These are phyloP conservation scores for Botrytis sinoallii DNA, from an alignment of 2,329 filamentous ascomycete species.

Conservation along the genomic window DNA sequence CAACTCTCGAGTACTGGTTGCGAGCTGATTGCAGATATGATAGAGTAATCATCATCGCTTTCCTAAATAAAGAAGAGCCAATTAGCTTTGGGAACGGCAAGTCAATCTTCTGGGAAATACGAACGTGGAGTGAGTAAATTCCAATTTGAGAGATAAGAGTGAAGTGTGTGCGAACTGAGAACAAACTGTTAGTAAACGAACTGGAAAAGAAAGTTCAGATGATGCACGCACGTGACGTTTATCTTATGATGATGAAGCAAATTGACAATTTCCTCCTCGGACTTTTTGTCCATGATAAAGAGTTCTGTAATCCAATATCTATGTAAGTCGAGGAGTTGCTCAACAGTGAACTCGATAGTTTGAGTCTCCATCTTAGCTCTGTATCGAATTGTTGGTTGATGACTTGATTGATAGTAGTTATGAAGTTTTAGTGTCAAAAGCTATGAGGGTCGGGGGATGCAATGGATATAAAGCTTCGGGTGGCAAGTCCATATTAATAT, in stretches of 20 bases:
- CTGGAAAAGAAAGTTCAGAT: background rate
- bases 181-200: background rate
- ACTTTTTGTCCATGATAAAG: constrained; percentile 13
- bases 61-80: constrained; percentile 3
- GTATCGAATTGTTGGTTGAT: background rate
- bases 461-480: constrained; percentile 1
- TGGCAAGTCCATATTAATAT: constrained; percentile 17
- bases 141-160: constrained; percentile 15
- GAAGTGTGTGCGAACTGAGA: constrained; percentile 1
- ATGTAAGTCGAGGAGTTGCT: constrained; percentile 18
- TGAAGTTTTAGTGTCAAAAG: constrained; percentile 6
- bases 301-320: constrained; percentile 21
- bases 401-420: background rate
- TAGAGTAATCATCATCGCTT: constrained; percentile 1
- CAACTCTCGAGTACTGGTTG: background rate
- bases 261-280: constrained; percentile 20
- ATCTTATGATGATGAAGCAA: constrained; percentile 18
- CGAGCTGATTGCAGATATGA: background rate
- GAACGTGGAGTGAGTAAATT: constrained; percentile 16
- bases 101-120: background rate
- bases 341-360: constrained; percentile 18
- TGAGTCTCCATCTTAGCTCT: constrained; percentile 16
- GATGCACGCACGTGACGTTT: constrained; percentile 10
- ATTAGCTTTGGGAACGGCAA: background rate
- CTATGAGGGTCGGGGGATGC: background rate